Conservation (phyloP, 1,284 basidiomycete genomes). For the Marasmius tenuissimus region DNA sequence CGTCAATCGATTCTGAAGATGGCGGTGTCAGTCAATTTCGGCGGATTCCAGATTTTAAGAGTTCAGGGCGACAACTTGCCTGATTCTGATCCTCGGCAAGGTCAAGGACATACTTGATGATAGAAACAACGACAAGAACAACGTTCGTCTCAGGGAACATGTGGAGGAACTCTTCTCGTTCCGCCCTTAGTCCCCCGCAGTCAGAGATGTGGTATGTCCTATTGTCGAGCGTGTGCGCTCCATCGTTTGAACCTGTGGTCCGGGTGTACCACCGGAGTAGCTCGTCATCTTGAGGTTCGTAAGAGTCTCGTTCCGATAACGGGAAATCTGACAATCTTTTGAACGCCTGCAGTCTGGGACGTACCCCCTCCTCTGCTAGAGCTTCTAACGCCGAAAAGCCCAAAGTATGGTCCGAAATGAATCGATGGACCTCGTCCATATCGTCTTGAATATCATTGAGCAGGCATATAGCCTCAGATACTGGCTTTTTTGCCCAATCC, state of each 20-base stretch:
- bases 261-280: background rate
- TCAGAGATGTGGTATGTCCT: background rate
- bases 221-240: background rate
- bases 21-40: too few relatives aligned
- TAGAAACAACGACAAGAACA: background rate
- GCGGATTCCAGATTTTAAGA: too few relatives aligned
- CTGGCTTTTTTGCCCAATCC: too few relatives aligned
- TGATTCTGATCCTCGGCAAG: background rate
- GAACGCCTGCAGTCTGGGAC: background rate
- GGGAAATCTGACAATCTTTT: background rate
- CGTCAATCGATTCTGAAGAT: background rate
- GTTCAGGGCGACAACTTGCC: background rate
- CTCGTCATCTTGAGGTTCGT: background rate
- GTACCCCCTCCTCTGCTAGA: background rate
- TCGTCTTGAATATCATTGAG: too few relatives aligned
- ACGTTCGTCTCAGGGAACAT: background rate
- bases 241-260: background rate
- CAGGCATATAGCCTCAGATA: too few relatives aligned
- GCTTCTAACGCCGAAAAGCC: too few relatives aligned
- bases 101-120: background rate
- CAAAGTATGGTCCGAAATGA: too few relatives aligned
- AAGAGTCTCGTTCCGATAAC: background rate
- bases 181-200: background rate
- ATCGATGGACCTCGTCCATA: too few relatives aligned
- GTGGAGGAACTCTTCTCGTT: background rate